A percentile compares a stretch with the other conserved stretches of the same genome.
Conservation (phyloP, 225 moss, liverwort and hornwort species). For the Pseudoscleropodium purum region DNA sequence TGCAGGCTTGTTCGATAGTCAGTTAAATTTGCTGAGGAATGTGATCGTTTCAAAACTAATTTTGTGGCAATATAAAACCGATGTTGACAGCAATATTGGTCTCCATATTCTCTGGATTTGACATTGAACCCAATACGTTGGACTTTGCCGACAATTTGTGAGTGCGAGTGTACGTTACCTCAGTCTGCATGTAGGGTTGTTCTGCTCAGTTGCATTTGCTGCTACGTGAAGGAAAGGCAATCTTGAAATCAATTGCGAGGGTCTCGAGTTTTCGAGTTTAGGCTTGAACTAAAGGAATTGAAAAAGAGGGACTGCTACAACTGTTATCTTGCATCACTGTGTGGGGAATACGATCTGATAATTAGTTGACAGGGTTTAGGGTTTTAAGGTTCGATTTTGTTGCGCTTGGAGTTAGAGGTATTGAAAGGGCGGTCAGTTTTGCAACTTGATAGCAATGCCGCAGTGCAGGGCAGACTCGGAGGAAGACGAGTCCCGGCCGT, state of each 20-base stretch:
- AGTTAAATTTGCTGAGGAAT: not conserved
- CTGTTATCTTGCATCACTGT: not conserved
- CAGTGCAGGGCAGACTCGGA: not conserved
- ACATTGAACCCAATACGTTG: not conserved
- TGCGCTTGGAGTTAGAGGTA: not conserved
- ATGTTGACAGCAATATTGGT: not conserved
- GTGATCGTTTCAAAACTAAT: not conserved
- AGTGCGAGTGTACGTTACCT: not conserved
- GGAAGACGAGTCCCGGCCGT: conserved; percentile 12
- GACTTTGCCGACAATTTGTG: not conserved
- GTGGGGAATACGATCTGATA: not conserved
- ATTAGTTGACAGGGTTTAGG: not conserved
- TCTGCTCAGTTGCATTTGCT: not conserved
- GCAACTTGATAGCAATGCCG: not conserved
- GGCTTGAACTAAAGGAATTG: not conserved
- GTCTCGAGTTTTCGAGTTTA: not conserved
- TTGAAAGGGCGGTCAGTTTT: not conserved
- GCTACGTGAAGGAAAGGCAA: not conserved
- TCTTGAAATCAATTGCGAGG: not conserved
- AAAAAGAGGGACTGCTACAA: too few species aligned
- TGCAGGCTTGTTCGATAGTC: not conserved
- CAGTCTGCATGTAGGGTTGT: not conserved
- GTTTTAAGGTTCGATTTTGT: not conserved
- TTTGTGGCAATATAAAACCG: not conserved
- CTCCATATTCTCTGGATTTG: too few species aligned